A percentile compares a stretch with the other conserved stretches of the same genome.
Conservation (phyloP, 805 yeast species). For the Kazachstania kunashirensis region DNA sequence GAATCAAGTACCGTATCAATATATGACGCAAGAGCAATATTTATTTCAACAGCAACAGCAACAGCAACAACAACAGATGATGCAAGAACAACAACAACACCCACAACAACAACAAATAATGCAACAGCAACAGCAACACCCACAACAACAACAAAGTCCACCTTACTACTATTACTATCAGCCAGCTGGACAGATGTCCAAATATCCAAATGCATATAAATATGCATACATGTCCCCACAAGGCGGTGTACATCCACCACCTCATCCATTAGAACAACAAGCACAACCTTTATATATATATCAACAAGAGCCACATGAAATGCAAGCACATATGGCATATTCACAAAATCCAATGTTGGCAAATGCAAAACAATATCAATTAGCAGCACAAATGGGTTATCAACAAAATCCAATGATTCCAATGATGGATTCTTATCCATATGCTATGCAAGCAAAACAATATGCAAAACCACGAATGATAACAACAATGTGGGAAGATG, state of each 20-base stretch:
- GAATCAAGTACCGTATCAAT: slow-evolving; percentile 1
- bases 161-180: slow-evolving; percentile 4
- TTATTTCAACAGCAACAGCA: slow-evolving; percentile 1
- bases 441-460: neutral
- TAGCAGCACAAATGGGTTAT: neutral
- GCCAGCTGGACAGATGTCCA: neutral
- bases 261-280: neutral
- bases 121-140: slow-evolving; percentile 5
- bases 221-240: neutral
- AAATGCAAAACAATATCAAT: neutral
- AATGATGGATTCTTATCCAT: slow-evolving; percentile 2
- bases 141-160: slow-evolving; percentile 1
- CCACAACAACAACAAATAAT: slow-evolving; percentile 7
- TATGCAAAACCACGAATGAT: slow-evolving; percentile 32
- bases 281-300: neutral
- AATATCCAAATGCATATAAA: neutral
- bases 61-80: slow-evolving; percentile 2
- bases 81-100: slow-evolving; percentile 3
- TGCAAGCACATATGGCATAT: neutral
- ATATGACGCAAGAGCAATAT: slow-evolving; percentile 1
- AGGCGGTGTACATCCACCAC: neutral
- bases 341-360: neutral
- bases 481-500: slow-evolving; percentile 88
- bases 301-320: neutral
- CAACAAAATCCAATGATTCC: neutral